Evolutionary conservation across 257 asterid species (phyloP).

Genomic region (Linaria vulgaris): DNA sequence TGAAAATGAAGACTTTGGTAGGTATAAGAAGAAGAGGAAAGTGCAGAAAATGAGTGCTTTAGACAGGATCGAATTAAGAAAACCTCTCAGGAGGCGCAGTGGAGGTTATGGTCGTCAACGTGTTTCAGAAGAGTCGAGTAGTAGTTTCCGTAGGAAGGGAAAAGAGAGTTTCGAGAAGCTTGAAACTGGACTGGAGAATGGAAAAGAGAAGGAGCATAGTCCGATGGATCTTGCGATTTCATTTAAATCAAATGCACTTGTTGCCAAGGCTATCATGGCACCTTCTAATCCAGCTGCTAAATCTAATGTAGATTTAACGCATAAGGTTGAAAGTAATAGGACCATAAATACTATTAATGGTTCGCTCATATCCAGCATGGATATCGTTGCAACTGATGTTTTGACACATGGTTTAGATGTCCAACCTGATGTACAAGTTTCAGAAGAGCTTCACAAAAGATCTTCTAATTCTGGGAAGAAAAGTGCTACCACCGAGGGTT

Average conservation of each 20-base stretch:
- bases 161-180: slow-evolving; percentile 30
- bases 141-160: slow-evolving; percentile 40
- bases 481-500: slow-evolving; percentile 19
- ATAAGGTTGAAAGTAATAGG: slow-evolving; percentile 32
- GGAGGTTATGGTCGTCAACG: slow-evolving; percentile 35
- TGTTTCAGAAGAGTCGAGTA: slow-evolving; percentile 26
- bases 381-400: slow-evolving; percentile 27
- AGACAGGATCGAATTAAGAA: slow-evolving; percentile 52
- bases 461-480: slow-evolving; percentile 26
- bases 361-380: slow-evolving; percentile 32
- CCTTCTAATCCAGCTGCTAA: slow-evolving; percentile 42
- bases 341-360: slow-evolving; percentile 29
- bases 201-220: slow-evolving; percentile 48
- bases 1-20: slow-evolving; percentile 30
- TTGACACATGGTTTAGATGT: slow-evolving; percentile 26
- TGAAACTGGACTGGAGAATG: slow-evolving; percentile 34
- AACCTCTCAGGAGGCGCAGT: slow-evolving; percentile 35
- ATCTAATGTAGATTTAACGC: slow-evolving; percentile 22
- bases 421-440: slow-evolving; percentile 28
- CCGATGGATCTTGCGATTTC: slow-evolving; percentile 75
- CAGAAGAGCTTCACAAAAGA: slow-evolving; percentile 31
- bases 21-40: slow-evolving; percentile 46
- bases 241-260: slow-evolving; percentile 73
- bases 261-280: slow-evolving; percentile 67
- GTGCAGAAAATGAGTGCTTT: slow-evolving; percentile 48